These are phyloP conservation scores for Olyra latifolia DNA, from an alignment of 176 grass and related monocot genomes.

Conservation along the genomic window DNA sequence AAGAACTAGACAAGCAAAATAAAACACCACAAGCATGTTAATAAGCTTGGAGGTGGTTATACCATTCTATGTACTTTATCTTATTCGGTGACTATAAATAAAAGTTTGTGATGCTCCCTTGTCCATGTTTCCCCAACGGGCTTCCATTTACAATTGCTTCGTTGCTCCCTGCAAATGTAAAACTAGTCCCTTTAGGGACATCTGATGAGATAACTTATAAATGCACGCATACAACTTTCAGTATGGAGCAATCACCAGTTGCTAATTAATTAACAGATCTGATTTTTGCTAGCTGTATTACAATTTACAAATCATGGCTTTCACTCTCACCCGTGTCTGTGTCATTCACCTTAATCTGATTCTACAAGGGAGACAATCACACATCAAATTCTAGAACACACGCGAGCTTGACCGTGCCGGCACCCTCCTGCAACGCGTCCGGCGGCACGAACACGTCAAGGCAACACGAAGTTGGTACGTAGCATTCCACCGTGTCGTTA, in stretches of 20 bases:
- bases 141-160: neutral
- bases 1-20: neutral
- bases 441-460: slow-evolving; percentile 5
- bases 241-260: too few species aligned
- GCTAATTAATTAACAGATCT: too few species aligned
- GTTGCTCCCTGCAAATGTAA: neutral
- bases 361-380: neutral
- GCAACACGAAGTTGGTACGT: neutral
- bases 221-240: too few species aligned
- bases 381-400: neutral
- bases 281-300: neutral
- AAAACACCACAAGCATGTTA: neutral
- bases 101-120: neutral
- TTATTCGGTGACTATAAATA: neutral
- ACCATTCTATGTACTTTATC: neutral
- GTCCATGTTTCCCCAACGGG: neutral
- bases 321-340: neutral
- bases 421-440: neutral
- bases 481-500: neutral
- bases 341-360: neutral
- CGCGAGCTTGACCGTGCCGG: neutral
- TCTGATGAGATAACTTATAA: too few species aligned
- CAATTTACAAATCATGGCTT: neutral
- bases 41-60: neutral
- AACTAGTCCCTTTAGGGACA: neutral